Conservation (phyloP, 2,329 filamentous ascomycete genomes). For the Colletotrichum phormii region DNA sequence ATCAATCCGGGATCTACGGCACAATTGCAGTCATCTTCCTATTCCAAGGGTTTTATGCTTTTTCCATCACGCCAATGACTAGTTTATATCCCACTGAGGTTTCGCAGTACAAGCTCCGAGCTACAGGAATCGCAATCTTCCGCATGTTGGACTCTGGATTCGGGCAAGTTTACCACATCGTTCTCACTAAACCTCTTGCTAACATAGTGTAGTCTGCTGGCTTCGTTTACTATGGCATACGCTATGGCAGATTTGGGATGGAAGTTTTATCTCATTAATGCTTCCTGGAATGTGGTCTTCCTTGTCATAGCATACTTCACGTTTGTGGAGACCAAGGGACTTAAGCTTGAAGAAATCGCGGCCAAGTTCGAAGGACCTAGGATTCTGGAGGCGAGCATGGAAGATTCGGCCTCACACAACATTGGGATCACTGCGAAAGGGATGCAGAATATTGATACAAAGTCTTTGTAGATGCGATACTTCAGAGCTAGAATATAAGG, state of each 20-base stretch:
- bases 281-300: constrained; percentile 43
- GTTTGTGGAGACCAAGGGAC: constrained; percentile 45
- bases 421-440: background rate
- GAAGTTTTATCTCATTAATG: constrained; percentile 48
- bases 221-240: constrained; percentile 45
- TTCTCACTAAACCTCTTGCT: background rate
- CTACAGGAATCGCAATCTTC: constrained; percentile 46
- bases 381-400: background rate
- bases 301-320: constrained; percentile 42
- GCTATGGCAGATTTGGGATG: constrained; percentile 45
- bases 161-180: constrained; percentile 39
- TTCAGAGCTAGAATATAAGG: background rate
- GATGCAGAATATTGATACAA: background rate
- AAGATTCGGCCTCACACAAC: background rate
- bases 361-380: constrained; percentile 41
- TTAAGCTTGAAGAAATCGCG: constrained; percentile 44
- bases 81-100: constrained; percentile 48
- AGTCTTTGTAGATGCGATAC: background rate
- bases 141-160: constrained; percentile 43
- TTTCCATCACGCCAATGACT: constrained; percentile 48
- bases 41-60: constrained; percentile 48
- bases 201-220: constrained; percentile 37
- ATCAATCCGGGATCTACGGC: constrained; percentile 51
- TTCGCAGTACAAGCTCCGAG: constrained; percentile 46
- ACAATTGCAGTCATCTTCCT: constrained; percentile 50